Evolutionary conservation across 169 alveolate species (phyloP).

Genomic region (Neospora caninum): DNA sequence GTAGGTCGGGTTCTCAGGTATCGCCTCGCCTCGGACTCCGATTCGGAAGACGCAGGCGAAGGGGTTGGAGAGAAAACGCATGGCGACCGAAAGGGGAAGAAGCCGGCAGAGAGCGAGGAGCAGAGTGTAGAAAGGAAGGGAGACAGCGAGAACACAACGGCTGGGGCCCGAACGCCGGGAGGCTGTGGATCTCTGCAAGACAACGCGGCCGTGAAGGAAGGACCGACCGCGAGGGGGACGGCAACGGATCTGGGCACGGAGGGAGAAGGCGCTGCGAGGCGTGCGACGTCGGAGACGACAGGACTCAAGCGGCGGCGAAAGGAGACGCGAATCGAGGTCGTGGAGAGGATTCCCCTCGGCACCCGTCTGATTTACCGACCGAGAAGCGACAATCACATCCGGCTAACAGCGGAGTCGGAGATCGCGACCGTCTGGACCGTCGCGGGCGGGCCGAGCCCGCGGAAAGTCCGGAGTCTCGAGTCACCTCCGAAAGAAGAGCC

Average conservation of each 20-base stretch:
- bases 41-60: neutral
- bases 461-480: neutral
- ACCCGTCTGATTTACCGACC: slow-evolving; percentile 18
- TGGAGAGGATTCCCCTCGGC: slow-evolving; percentile 37
- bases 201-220: no score
- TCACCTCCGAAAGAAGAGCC: no score
- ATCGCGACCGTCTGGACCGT: neutral
- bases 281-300: no score
- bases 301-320: no score
- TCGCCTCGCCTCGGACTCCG: neutral
- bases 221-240: no score
- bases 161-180: no score
- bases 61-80: neutral
- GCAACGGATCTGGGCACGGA: no score
- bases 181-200: no score
- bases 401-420: slow-evolving; percentile 26
- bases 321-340: neutral
- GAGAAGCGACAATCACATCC: slow-evolving; percentile 12
- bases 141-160: no score
- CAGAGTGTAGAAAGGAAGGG: no score
- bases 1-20: slow-evolving; percentile 20
- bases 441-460: neutral
- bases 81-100: neutral
- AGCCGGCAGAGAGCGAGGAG: neutral
- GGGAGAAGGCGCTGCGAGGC: no score